Percentiles rank a stretch among this genome's conserved stretches.
Conservation (phyloP, 495 filamentous ascomycete species). For the Penicillium diatomitis region DNA sequence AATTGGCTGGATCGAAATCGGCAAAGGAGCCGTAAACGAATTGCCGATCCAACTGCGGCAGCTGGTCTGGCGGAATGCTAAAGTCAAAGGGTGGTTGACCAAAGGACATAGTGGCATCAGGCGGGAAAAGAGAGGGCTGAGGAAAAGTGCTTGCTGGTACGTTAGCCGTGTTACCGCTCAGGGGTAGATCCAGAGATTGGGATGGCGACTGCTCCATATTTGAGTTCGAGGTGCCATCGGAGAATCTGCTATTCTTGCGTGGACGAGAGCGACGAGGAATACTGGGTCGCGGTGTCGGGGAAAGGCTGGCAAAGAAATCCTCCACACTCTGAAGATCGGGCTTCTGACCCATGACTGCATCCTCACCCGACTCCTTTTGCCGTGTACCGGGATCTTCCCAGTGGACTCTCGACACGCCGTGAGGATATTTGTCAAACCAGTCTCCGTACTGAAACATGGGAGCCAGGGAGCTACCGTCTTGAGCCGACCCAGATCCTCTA, state of each 20-base stretch:
- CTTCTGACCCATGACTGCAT: slow-evolving; percentile 75
- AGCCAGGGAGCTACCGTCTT: slow-evolving; percentile 41
- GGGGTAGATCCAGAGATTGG: slow-evolving; percentile 26
- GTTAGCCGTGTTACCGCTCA: slow-evolving; percentile 24
- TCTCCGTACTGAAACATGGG: slow-evolving; percentile 92
- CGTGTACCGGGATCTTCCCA: slow-evolving; percentile 68
- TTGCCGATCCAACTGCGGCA: slow-evolving; percentile 63
- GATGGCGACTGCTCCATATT: slow-evolving; percentile 23
- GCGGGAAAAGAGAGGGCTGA: slow-evolving; percentile 27
- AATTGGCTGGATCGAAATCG: slow-evolving; percentile 45
- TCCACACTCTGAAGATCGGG: slow-evolving; percentile 88
- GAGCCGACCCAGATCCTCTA: slow-evolving; percentile 36
- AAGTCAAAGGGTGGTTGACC: slow-evolving; percentile 32
- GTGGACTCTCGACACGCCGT: slow-evolving; percentile 75
- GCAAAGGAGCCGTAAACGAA: slow-evolving; percentile 70
- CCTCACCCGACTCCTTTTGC: slow-evolving; percentile 64
- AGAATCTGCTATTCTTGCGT: slow-evolving; percentile 25
- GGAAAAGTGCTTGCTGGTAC: slow-evolving; percentile 38
- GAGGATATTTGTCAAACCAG: slow-evolving; percentile 94
- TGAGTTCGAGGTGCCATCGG: slow-evolving; percentile 16
- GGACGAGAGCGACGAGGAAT: slow-evolving; percentile 31
- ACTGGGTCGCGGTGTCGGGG: slow-evolving; percentile 49
- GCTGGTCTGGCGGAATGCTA: slow-evolving; percentile 32
- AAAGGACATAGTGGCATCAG: slow-evolving; percentile 27
- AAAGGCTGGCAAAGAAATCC: slow-evolving; percentile 83